Percentiles rank a stretch among this genome's conserved stretches.
Conservation (phyloP, 2,329 filamentous ascomycete genomes). For the Lanzia echinophila region DNA sequence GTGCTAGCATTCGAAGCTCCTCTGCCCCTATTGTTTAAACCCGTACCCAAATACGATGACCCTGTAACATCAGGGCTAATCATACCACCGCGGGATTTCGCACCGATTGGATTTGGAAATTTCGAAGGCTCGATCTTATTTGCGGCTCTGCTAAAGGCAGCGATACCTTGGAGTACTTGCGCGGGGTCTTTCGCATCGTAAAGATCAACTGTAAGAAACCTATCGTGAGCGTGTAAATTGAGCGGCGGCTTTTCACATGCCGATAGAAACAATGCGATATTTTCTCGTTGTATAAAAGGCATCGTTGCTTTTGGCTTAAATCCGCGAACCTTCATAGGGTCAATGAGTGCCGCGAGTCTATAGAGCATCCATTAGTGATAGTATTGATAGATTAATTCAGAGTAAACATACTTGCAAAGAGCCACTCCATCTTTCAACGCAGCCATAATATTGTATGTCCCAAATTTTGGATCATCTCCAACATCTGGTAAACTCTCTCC, state of each 20-base stretch:
- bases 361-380: constrained; percentile 15
- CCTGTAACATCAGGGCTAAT: constrained; percentile 64
- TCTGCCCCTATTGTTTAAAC: constrained; percentile 37
- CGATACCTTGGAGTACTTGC: constrained; percentile 88
- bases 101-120: constrained; percentile 72
- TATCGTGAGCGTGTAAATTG: constrained; percentile 85
- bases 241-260: constrained; percentile 81
- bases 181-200: constrained; percentile 94
- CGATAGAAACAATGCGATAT: constrained; percentile 90
- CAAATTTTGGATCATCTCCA: constrained; percentile 31
- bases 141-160: constrained; percentile 84
- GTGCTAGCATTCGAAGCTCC: constrained; percentile 53
- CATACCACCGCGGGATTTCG: constrained; percentile 50
- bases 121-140: constrained; percentile 63
- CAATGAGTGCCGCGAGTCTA: constrained; percentile 71
- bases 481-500: constrained; percentile 63
- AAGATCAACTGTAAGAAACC: constrained; percentile 94
- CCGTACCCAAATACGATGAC: constrained; percentile 30
- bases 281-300: constrained; percentile 99
- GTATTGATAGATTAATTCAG: neutral
- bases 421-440: constrained; percentile 84
- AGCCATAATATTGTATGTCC: constrained; percentile 59
- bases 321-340: constrained; percentile 71
- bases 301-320: constrained; percentile 81
- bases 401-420: constrained; percentile 70